Percentiles rank a stretch among this genome's conserved stretches.
Evolutionary conservation across 1,139 yeast species (phyloP).

Genomic region (Lodderomyces jiufengensis): DNA sequence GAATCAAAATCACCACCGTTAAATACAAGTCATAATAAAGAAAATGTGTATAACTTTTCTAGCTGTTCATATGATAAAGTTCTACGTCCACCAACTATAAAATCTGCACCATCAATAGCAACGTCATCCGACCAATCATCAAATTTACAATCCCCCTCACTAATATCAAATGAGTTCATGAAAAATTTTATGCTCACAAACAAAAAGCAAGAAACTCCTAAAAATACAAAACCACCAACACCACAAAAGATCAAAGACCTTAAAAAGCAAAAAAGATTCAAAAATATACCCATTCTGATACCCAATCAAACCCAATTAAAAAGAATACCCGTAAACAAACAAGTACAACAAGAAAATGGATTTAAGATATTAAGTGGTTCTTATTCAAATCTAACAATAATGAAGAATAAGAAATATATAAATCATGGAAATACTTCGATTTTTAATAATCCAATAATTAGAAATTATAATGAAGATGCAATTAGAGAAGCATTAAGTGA

Average conservation of each 20-base stretch:
- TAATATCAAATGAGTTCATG: slow-evolving; percentile 1
- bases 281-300: slow-evolving; percentile 17
- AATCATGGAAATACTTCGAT: slow-evolving; percentile 42
- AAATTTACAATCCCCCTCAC: slow-evolving; percentile 4
- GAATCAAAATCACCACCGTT: too few relatives aligned
- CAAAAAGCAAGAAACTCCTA: background rate
- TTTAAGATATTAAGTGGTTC: slow-evolving; percentile 31
- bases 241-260: slow-evolving; percentile 21
- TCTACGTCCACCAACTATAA: background rate
- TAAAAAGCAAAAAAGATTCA: slow-evolving; percentile 13
- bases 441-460: slow-evolving; percentile 39
- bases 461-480: slow-evolving; percentile 29
- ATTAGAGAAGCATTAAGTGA: slow-evolving; percentile 32
- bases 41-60: too few relatives aligned
- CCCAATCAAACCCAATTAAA: slow-evolving; percentile 23
- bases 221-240: slow-evolving; percentile 11
- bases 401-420: slow-evolving; percentile 40
- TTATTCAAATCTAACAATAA: slow-evolving; percentile 45
- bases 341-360: background rate
- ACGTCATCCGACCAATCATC: slow-evolving; percentile 6
- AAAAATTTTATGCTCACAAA: slow-evolving; percentile 1
- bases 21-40: too few relatives aligned
- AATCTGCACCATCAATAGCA: background rate
- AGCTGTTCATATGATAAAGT: background rate
- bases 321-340: slow-evolving; percentile 26